Conservation (phyloP, 352 stramenopile genomes). For the Phytophthora hybrid region DNA sequence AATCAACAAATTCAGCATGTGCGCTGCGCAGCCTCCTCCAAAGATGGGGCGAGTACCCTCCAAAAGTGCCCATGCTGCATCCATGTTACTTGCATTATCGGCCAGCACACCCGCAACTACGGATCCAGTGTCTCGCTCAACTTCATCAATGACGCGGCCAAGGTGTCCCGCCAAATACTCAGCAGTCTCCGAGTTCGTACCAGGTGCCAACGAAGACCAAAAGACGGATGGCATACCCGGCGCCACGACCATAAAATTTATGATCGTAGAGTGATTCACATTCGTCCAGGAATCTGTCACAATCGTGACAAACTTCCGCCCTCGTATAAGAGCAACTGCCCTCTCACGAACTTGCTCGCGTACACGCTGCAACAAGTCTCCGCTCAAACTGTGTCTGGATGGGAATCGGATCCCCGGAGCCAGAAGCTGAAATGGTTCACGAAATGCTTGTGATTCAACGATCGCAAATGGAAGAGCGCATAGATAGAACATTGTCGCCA, state of each 20-base stretch:
- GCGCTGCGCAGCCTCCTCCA: constrained; percentile 6
- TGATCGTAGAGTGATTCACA: constrained; percentile 15
- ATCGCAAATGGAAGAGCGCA: too few relatives aligned
- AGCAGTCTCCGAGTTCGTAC: neutral
- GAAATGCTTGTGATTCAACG: too few relatives aligned
- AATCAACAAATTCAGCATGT: constrained; percentile 25
- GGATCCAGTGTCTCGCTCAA: constrained; percentile 1
- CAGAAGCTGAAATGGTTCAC: too few relatives aligned
- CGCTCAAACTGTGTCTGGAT: too few relatives aligned
- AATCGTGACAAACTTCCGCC: constrained; percentile 6
- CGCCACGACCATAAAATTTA: constrained; percentile 10
- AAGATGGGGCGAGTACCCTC: constrained; percentile 10
- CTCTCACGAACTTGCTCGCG: constrained; percentile 12
- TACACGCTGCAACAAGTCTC: neutral
- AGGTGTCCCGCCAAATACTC: constrained; percentile 15
- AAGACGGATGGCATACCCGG: constrained; percentile 14
- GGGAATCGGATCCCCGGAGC: too few relatives aligned
- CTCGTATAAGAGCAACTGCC: neutral
- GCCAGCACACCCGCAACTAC: constrained; percentile 11
- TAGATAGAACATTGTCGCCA: too few relatives aligned
- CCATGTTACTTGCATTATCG: constrained; percentile 17
- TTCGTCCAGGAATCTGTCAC: constrained; percentile 14
- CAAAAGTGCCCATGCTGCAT: constrained; percentile 2
- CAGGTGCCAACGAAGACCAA: constrained; percentile 10
- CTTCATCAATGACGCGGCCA: constrained; percentile 18